Evolutionary conservation across 305 asterid species (phyloP).

Genomic region (Petunia hybrid): DNA sequence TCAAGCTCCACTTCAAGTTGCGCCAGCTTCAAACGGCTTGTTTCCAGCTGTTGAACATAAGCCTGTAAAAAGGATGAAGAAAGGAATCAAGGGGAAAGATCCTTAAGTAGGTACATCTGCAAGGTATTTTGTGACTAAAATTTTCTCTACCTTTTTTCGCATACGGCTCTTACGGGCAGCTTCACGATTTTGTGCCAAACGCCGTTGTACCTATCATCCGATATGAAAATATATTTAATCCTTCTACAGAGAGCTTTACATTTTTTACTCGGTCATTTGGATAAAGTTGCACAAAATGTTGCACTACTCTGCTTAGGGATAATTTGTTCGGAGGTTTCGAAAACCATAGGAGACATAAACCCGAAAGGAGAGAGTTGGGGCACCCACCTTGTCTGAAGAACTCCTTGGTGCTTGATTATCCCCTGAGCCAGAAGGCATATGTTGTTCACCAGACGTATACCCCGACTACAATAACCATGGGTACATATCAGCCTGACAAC

Average conservation of each 20-base stretch:
- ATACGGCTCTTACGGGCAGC: conserved; percentile 94
- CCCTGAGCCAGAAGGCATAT: conserved; percentile 55
- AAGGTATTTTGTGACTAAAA: not conserved
- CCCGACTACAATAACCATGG: conserved; percentile 51
- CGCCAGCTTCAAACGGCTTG: conserved; percentile 88
- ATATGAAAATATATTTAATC: not conserved
- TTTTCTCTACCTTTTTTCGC: conserved; percentile 73
- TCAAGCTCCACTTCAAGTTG: conserved; percentile 85
- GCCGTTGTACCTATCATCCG: conserved; percentile 64
- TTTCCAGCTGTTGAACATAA: conserved; percentile 87
- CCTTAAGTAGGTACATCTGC: not conserved
- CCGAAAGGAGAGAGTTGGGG: not conserved
- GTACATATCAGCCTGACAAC: conserved; percentile 14
- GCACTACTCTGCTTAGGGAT: not conserved
- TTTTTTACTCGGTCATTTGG: not conserved
- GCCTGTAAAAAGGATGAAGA: conserved; percentile 51
- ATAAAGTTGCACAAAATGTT: not conserved
- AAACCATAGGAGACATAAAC: not conserved
- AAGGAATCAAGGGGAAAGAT: conserved; percentile 6
- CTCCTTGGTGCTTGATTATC: conserved; percentile 60
- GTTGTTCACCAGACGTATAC: conserved; percentile 68
- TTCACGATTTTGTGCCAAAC: conserved; percentile 93
- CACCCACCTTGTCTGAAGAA: conserved; percentile 68
- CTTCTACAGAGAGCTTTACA: not conserved
- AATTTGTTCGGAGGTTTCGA: not conserved